Percentiles rank a stretch among this genome's conserved stretches.
phyloP scores from a whole-genome alignment of 2,329 filamentous ascomycete species.

The Fusarium sp. region DNA sequence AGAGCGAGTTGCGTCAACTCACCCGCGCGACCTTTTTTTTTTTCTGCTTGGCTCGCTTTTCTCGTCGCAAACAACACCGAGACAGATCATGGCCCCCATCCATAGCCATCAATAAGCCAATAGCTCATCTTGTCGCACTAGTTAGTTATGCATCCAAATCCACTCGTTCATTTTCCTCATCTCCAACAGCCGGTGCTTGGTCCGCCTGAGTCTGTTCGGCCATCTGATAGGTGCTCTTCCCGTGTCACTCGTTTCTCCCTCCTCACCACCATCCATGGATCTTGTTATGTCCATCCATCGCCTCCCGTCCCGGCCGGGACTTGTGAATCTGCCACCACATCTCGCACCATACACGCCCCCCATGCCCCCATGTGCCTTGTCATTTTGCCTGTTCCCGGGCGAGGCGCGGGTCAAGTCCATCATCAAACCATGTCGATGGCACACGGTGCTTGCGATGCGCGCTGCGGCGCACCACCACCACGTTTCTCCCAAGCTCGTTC shows the following conservation, averaged over 20 bases:
- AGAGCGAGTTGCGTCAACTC: slow-evolving; percentile 41
- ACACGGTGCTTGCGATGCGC: neutral
- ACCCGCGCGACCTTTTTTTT: neutral
- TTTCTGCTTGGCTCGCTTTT: slow-evolving; percentile 17
- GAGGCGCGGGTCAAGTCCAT: slow-evolving; percentile 38
- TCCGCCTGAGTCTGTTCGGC: slow-evolving; percentile 2
- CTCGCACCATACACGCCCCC: slow-evolving; percentile 31
- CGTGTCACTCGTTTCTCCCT: slow-evolving; percentile 2
- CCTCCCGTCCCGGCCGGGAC: slow-evolving; percentile 27
- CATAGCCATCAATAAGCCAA: neutral
- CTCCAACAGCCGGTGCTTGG: slow-evolving; percentile 16
- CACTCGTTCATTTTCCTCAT: neutral
- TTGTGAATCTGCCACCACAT: slow-evolving; percentile 28
- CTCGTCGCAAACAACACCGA: slow-evolving; percentile 41
- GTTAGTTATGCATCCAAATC: slow-evolving; percentile 2
- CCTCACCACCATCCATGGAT: slow-evolving; percentile 10
- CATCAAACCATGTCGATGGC: slow-evolving; percentile 16
- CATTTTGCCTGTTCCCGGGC: slow-evolving; percentile 40
- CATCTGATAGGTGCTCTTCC: slow-evolving; percentile 18
- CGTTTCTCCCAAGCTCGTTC: slow-evolving; percentile 7
- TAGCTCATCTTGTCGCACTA: neutral
- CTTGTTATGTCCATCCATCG: slow-evolving; percentile 30
- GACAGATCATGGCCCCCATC: slow-evolving; percentile 4
- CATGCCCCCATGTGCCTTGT: slow-evolving; percentile 18
- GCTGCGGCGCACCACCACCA: slow-evolving; percentile 16